phyloP scores from a whole-genome alignment of 2,329 filamentous ascomycete species.

The Fusarium hostae region DNA sequence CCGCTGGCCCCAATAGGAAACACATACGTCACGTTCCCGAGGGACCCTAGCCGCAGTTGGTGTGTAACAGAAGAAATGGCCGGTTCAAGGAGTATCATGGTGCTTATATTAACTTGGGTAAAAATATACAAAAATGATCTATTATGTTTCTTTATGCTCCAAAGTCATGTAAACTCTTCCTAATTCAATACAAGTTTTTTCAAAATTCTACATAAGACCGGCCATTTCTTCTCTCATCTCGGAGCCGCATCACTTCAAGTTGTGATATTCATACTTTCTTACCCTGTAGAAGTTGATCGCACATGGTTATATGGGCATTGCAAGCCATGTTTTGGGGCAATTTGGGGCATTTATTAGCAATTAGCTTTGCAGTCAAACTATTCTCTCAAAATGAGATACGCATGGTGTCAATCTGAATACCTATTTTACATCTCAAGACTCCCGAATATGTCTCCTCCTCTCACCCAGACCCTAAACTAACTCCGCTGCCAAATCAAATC shows the following conservation, averaged over 20 bases:
- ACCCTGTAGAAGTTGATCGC: not conserved
- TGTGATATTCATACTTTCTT: not conserved
- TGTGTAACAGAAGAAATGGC: not conserved
- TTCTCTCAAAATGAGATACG: not conserved
- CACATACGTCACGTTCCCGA: constrained; percentile 30
- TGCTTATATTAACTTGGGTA: not conserved
- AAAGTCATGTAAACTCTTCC: no score
- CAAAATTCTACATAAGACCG: not conserved
- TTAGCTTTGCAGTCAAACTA: not conserved
- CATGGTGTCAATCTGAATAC: constrained; percentile 3
- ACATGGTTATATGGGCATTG: not conserved
- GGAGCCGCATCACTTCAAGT: constrained; percentile 3
- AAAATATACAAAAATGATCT: no score
- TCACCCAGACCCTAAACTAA: not conserved
- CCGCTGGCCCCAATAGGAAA: constrained; percentile 7
- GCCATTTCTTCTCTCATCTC: not conserved
- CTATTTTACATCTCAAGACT: not conserved
- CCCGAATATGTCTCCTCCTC: not conserved
- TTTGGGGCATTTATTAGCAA: not conserved
- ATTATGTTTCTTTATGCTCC: no score
- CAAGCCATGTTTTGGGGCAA: not conserved
- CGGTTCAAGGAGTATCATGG: not conserved
- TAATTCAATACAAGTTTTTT: not conserved
- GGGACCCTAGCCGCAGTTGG: constrained; percentile 17
- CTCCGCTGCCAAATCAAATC: not conserved